Conservation (phyloP, 2,329 filamentous ascomycete genomes). For the Beauveria varroae region DNA sequence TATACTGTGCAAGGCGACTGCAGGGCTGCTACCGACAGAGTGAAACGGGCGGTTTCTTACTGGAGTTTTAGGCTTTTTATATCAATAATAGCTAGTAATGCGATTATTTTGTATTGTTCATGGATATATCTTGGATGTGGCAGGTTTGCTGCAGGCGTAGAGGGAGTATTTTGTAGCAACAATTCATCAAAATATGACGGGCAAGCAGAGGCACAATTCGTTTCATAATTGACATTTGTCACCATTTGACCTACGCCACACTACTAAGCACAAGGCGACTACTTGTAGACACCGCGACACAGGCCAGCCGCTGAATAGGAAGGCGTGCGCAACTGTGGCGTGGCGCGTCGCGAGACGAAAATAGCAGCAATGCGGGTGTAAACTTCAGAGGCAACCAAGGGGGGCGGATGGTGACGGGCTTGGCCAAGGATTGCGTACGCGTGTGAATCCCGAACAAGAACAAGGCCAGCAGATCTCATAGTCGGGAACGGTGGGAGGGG, state of each 20-base stretch:
- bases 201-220: not conserved
- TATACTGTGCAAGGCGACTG: not conserved
- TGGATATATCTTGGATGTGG: not conserved
- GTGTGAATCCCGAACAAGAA: not conserved
- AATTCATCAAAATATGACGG: not conserved
- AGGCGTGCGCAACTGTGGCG: not conserved
- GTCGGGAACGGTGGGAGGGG: too few relatives aligned
- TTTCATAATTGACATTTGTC: not conserved
- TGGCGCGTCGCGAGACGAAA: not conserved
- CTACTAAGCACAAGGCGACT: not conserved
- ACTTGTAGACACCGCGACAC: not conserved
- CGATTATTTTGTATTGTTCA: not conserved
- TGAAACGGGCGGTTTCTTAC: not conserved
- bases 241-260: not conserved
- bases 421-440: not conserved
- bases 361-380: not conserved
- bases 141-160: not conserved
- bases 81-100: slow-evolving; percentile 7
- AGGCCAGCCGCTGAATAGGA: not conserved
- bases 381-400: not conserved
- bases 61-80: slow-evolving; percentile 7
- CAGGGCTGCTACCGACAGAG: not conserved
- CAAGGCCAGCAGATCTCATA: too few relatives aligned
- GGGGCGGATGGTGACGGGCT: not conserved
- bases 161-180: too few relatives aligned